Evolutionary conservation across 768 basidiomycete genomes (phyloP), one percentile per base, ranked within the genome.

Genomic region (Leccinellum albellum): DNA sequence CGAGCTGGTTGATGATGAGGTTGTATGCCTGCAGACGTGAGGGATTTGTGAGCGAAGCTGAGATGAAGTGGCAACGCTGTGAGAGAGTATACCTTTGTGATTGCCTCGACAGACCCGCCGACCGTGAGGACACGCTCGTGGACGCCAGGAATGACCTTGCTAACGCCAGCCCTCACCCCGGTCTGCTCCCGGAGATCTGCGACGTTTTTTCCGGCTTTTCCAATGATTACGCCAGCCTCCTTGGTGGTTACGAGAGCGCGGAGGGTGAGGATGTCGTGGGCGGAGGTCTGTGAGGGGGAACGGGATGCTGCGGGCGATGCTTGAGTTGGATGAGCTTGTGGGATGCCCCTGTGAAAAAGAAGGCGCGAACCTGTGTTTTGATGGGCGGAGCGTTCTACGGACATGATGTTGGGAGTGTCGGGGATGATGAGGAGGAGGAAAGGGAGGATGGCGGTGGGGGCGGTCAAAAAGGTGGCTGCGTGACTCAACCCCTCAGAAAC

Each of bases 91-190:
- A 91, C 94, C 82, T 94, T 91, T 65, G 95, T 88, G 61, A 99
- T 92, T 61, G 86, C 87, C 66, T 98, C 94, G 66, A 97, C 88
- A 46, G 89, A 82, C 56, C 97, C 97, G 58, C 86, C 87, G 74
- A 98, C 89, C 66, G 90, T 93, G 71, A 99, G 86, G 70, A 98
- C 94, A 66, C 97, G 89, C 76, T 99, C 97, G 72, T 97, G 94
- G 58, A 99, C 94, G 67, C 97, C 97, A 55, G 88, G 86, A 58
- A 96, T 94, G 80, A 98, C 96, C 74, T 97, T 98, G 82, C 89
- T 94, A 74, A 99, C 97, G 71, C 97, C 97, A 61, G 97, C 95
- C 76, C 94, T 98, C 77, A 97, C 95, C 63, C 91, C 94, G 45
- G 94, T 96, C 68, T 91, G 88, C 64, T 96, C 92, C 60, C 97